These are phyloP conservation scores for Sparassis latifolia DNA, from an alignment of 1,284 basidiomycete genomes.

Conservation along the genomic window DNA sequence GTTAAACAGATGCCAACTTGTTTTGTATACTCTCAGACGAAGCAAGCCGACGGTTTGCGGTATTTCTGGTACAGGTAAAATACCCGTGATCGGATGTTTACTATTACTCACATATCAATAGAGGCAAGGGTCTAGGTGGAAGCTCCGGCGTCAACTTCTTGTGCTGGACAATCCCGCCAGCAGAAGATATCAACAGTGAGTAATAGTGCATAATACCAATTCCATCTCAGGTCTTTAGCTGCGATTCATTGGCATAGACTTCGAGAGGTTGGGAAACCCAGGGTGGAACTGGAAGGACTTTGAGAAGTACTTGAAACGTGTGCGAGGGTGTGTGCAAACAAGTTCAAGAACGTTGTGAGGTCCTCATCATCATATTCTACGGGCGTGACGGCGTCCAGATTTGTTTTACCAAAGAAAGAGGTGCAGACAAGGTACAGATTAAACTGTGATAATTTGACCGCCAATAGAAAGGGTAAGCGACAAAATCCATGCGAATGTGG, in stretches of 20 bases:
- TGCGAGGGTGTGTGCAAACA: conserved; percentile 11
- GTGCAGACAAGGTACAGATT: conserved; percentile 10
- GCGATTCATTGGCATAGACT: conserved; percentile 8
- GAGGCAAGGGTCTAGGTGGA: conserved; percentile 20
- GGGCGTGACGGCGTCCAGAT: conserved; percentile 7
- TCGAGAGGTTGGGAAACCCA: conserved; percentile 19
- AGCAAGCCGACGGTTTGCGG: conserved; percentile 12
- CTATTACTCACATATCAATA: not conserved
- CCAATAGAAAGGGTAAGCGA: conserved; percentile 14
- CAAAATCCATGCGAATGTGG: not conserved
- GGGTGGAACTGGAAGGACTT: conserved; percentile 22
- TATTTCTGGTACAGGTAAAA: conserved; percentile 14
- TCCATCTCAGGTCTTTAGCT: not conserved
- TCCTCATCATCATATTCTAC: too few species aligned
- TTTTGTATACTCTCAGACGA: conserved; percentile 4
- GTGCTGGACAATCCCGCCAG: conserved; percentile 16
- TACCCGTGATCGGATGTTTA: not conserved
- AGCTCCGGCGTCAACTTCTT: conserved; percentile 20
- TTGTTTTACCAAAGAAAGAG: conserved; percentile 14
- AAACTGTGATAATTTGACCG: conserved; percentile 13
- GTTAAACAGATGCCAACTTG: not conserved
- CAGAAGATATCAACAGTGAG: conserved; percentile 16
- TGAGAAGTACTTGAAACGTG: conserved; percentile 11
- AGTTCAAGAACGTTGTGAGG: too few species aligned
- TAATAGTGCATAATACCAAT: not conserved